Conservation (phyloP, 306 rosid species). For the Cajanus cajan region DNA sequence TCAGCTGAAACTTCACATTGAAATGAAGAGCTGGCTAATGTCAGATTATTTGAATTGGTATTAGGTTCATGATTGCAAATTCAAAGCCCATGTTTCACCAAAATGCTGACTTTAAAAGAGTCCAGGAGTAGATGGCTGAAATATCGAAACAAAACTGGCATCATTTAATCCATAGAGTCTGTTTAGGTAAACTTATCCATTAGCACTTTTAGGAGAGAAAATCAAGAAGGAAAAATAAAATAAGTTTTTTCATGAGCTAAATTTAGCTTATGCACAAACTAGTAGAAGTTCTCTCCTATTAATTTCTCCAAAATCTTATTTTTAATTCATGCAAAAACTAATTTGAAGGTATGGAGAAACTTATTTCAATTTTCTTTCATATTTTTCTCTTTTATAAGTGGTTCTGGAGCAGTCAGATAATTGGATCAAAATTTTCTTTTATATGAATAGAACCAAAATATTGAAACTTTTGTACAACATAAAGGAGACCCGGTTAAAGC, state of each 20-base stretch:
- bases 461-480: not conserved
- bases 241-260: no score
- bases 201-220: no score
- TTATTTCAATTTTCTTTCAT: no score
- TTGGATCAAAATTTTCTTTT: conserved; percentile 1
- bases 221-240: no score
- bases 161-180: conserved; percentile 22
- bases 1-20: conserved; percentile 27
- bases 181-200: no score
- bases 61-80: conserved; percentile 24
- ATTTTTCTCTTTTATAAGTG: no score
- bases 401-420: no score
- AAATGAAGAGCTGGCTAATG: conserved; percentile 7
- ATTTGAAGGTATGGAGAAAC: no score
- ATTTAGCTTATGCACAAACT: no score
- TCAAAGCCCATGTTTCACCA: conserved; percentile 37
- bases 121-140: conserved; percentile 29
- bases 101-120: conserved; percentile 26
- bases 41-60: conserved; percentile 4
- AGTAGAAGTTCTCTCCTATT: no score
- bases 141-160: conserved; percentile 29
- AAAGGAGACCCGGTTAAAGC: not conserved
- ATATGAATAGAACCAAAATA: not conserved
- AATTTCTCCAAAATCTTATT: no score
- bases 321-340: no score